A percentile compares a stretch with the other conserved stretches of the same genome.
Conservation (phyloP, 139 green algal species). For the Coelastrella sp. region DNA sequence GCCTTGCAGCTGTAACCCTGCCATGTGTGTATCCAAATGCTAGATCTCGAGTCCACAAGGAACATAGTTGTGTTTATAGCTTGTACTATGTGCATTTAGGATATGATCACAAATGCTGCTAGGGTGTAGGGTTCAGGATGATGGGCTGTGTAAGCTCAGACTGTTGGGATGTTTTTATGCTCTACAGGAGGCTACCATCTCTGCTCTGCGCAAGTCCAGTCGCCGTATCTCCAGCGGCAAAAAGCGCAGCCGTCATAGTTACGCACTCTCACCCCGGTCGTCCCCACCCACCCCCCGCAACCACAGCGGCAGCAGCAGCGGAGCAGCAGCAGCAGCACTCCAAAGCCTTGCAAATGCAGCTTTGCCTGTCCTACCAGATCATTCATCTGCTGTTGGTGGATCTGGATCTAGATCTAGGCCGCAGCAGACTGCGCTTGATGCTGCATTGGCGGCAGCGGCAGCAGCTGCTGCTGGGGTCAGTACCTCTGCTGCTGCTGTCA, state of each 20-base stretch:
- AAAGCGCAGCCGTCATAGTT: not conserved
- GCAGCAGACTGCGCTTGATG: not conserved
- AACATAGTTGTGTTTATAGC: no score
- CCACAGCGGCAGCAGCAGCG: slow-evolving; percentile 17
- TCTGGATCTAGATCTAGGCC: not conserved
- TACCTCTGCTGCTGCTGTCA: slow-evolving; percentile 11
- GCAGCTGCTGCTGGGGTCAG: slow-evolving; percentile 22
- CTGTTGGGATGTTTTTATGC: not conserved
- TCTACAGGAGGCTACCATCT: slow-evolving; percentile 10
- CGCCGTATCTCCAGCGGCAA: slow-evolving; percentile 1
- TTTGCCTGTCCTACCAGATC: no score
- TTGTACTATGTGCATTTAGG: no score
- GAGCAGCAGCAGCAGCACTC: not conserved
- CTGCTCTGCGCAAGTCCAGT: slow-evolving; percentile 20
- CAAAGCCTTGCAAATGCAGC: not conserved
- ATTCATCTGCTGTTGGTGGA: not conserved
- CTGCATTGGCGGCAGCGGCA: not conserved
- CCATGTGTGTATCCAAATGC: no score
- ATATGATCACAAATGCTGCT: no score
- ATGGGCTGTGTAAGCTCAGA: no score
- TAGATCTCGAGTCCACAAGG: no score
- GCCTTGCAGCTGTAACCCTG: no score
- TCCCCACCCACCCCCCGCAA: not conserved
- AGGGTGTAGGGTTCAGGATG: no score
- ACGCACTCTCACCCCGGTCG: not conserved